phyloP scores from a whole-genome alignment of 495 filamentous ascomycete species.

The Trichoderma asperelloides region DNA sequence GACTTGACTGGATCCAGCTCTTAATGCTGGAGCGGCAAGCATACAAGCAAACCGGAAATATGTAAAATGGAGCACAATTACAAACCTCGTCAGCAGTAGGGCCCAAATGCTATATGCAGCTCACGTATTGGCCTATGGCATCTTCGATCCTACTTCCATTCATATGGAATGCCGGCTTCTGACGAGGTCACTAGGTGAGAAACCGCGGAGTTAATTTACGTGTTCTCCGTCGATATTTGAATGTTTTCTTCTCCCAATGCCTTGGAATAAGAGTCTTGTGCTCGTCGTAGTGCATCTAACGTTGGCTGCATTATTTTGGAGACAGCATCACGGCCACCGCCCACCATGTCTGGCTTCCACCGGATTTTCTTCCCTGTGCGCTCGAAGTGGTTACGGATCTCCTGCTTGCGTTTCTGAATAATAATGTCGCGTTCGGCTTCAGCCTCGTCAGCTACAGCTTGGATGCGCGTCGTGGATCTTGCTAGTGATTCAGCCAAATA shows the following conservation, averaged over 20 bases:
- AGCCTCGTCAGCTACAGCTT: constrained; percentile 69
- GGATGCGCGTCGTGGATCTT: constrained; percentile 67
- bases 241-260: constrained; percentile 51
- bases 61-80: too few relatives aligned
- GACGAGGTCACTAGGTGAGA: too few relatives aligned
- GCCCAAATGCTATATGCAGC: too few relatives aligned
- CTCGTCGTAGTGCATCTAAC: constrained; percentile 54
- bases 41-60: too few relatives aligned
- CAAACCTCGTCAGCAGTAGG: too few relatives aligned
- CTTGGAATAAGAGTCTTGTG: constrained; percentile 52
- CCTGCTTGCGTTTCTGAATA: constrained; percentile 55
- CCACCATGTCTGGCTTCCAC: constrained; percentile 53
- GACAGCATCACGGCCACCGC: constrained; percentile 69
- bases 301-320: constrained; percentile 65
- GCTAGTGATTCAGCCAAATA: constrained; percentile 70
- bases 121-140: too few relatives aligned
- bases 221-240: neutral
- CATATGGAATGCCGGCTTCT: too few relatives aligned
- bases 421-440: constrained; percentile 59
- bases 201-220: neutral
- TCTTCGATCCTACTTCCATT: too few relatives aligned
- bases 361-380: constrained; percentile 60
- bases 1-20: too few relatives aligned
- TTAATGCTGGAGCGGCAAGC: too few relatives aligned
- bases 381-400: constrained; percentile 57